A percentile compares a stretch with the other conserved stretches of the same genome.
These are phyloP conservation scores for Rutstroemia sp. DNA, from an alignment of 2,329 filamentous ascomycete species.

Conservation along the genomic window DNA sequence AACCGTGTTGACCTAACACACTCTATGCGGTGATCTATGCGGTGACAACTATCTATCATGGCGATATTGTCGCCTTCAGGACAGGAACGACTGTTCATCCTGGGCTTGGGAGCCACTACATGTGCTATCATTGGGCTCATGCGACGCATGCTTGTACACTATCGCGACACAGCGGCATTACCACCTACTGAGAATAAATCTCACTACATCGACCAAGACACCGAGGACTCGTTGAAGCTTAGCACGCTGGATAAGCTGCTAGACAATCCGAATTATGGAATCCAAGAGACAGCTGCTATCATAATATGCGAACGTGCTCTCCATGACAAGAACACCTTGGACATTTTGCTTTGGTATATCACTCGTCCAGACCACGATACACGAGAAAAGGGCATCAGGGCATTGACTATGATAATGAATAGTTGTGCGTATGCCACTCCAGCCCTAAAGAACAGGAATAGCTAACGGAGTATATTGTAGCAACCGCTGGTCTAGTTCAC, in stretches of 20 bases:
- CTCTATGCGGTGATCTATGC: constrained; percentile 24
- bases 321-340: constrained; percentile 47
- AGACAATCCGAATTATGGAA: constrained; percentile 63
- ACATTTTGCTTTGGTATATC: constrained; percentile 49
- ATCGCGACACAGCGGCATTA: constrained; percentile 60
- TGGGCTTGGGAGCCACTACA: constrained; percentile 41
- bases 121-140: constrained; percentile 52
- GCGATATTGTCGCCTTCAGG: constrained; percentile 23
- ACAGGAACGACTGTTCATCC: constrained; percentile 23
- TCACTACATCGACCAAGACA: constrained; percentile 68
- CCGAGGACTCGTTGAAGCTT: constrained; percentile 62
- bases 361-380: constrained; percentile 51
- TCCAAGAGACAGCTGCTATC: constrained; percentile 59
- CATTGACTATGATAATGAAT: constrained; percentile 48
- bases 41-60: constrained; percentile 19
- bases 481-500: constrained; percentile 21
- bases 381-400: constrained; percentile 48
- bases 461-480: constrained; percentile 5
- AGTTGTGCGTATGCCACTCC: constrained; percentile 30
- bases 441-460: constrained; percentile 2
- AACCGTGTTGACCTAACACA: background rate
- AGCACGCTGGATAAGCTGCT: constrained; percentile 61
- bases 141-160: constrained; percentile 48
- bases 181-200: constrained; percentile 57
- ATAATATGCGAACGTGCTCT: constrained; percentile 50